Evolutionary conservation across 257 asterid genomes (phyloP).

Genomic region (Nicotiana knightiana): DNA sequence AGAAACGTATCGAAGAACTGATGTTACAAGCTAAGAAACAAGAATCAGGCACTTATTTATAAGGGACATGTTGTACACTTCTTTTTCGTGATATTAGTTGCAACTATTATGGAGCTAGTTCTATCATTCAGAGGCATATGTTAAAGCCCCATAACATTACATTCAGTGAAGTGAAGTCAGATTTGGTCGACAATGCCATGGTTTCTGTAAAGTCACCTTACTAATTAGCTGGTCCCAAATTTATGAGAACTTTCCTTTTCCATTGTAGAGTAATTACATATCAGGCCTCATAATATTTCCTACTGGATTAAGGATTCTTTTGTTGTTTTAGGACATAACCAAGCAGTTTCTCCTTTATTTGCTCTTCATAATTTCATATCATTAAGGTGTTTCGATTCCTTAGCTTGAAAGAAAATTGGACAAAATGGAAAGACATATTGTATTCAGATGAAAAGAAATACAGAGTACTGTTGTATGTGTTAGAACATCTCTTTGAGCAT

Average conservation of each 20-base stretch:
- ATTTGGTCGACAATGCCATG: background rate
- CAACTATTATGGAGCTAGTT: background rate
- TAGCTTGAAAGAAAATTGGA: background rate
- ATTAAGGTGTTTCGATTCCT: background rate
- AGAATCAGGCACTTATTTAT: slow-evolving; percentile 3
- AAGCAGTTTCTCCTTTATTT: background rate
- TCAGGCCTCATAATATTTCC: background rate
- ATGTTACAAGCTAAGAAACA: slow-evolving; percentile 38
- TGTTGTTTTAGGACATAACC: background rate
- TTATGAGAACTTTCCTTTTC: background rate
- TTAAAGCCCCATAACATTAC: background rate
- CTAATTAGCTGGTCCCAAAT: background rate
- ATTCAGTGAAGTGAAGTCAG: background rate
- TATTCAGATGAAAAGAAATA: background rate
- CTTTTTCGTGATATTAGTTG: background rate
- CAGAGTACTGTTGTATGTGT: background rate
- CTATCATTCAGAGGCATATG: background rate
- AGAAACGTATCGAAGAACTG: slow-evolving; percentile 40
- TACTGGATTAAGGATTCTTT: background rate
- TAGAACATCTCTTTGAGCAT: too few relatives aligned
- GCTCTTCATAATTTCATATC: background rate
- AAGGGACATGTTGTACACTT: background rate
- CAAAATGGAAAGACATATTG: slow-evolving; percentile 9
- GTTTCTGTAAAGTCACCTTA: background rate
- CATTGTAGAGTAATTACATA: background rate